These are phyloP conservation scores for Guadua angustifolia DNA, from an alignment of 176 grass and related monocot species.

Conservation along the genomic window DNA sequence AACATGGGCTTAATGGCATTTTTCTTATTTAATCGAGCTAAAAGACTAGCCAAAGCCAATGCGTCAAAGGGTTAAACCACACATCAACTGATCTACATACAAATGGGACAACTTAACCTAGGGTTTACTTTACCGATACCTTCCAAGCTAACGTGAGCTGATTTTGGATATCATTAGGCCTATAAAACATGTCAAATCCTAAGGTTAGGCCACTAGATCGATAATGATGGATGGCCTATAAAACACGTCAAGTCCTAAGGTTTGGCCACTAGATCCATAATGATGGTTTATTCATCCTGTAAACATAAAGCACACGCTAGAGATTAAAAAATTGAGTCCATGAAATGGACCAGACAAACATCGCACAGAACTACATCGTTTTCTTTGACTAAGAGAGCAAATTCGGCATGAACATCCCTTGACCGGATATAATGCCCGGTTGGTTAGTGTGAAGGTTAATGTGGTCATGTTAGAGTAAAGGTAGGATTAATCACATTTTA, in stretches of 20 bases:
- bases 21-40: neutral
- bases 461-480: too few relatives aligned
- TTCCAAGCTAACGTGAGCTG: conserved; percentile 43
- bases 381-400: neutral
- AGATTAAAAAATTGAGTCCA: conserved; percentile 5
- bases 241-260: conserved; percentile 25
- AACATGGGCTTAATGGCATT: neutral
- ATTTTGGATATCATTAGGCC: conserved; percentile 1
- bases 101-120: conserved; percentile 17
- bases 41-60: conserved; percentile 12
- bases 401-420: conserved; percentile 10
- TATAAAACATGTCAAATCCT: conserved; percentile 11
- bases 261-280: conserved; percentile 30
- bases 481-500: too few relatives aligned
- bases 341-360: conserved; percentile 5
- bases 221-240: conserved; percentile 27
- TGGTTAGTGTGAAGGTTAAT: too few relatives aligned
- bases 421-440: too few relatives aligned
- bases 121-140: conserved; percentile 25
- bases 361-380: conserved; percentile 13
- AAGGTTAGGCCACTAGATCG: conserved; percentile 26
- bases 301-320: conserved; percentile 36
- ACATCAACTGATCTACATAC: neutral
- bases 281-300: conserved; percentile 33
- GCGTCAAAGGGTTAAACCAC: neutral